Evolutionary conservation across 371 early-diverging fungal species (phyloP).

Genomic region (Mucor irregularis): DNA sequence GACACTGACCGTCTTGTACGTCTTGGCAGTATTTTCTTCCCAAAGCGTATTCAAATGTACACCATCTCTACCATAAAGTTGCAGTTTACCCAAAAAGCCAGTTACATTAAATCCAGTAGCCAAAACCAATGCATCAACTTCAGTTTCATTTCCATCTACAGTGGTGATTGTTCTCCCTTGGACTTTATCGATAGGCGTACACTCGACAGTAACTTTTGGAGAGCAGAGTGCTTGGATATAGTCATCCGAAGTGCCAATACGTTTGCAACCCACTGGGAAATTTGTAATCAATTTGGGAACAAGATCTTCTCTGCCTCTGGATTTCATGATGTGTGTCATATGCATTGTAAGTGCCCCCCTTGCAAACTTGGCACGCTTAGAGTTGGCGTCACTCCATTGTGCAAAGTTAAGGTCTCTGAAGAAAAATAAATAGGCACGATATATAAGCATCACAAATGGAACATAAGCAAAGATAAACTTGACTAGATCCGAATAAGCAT

Average conservation of each 20-base stretch:
- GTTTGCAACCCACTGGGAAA: constrained; percentile 59
- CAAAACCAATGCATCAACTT: constrained; percentile 55
- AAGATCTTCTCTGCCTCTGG: constrained; percentile 25
- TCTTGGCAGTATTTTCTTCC: constrained; percentile 17
- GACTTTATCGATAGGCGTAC: constrained; percentile 38
- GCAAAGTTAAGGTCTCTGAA: not conserved
- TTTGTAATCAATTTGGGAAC: constrained; percentile 46
- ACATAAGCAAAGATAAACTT: constrained; percentile 42
- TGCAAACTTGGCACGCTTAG: not conserved
- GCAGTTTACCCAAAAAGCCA: constrained; percentile 29
- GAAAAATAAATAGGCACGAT: constrained; percentile 16
- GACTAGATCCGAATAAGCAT: constrained; percentile 15
- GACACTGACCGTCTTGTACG: constrained; percentile 29
- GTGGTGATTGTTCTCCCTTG: constrained; percentile 44
- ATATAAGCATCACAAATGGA: constrained; percentile 36
- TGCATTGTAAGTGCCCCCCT: constrained; percentile 6
- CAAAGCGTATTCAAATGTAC: constrained; percentile 12
- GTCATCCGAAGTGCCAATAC: constrained; percentile 50
- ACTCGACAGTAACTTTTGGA: constrained; percentile 48
- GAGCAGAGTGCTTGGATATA: constrained; percentile 49
- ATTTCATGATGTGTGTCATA: constrained; percentile 4
- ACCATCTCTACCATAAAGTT: constrained; percentile 24
- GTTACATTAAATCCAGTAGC: constrained; percentile 67
- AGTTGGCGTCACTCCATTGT: constrained; percentile 1
- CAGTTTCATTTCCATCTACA: constrained; percentile 34